phyloP scores from a whole-genome alignment of 1,284 basidiomycete genomes.

The Prillingera fragicola region DNA sequence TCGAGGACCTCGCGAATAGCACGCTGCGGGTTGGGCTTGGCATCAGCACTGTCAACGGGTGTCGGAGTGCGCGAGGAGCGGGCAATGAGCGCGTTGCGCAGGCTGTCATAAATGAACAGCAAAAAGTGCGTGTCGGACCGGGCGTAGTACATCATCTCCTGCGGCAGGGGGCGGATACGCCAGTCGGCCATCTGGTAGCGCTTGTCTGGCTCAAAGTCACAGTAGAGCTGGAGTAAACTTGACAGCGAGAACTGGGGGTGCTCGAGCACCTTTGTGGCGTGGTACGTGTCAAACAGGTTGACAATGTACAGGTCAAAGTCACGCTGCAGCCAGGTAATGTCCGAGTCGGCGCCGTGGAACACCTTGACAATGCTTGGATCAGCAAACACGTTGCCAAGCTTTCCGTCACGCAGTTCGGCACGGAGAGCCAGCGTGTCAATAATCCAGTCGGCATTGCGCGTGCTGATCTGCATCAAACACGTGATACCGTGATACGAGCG shows the following conservation, averaged over 20 bases:
- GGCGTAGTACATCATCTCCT: slow-evolving; percentile 87
- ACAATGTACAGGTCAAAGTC: slow-evolving; percentile 92
- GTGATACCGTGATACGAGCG: slow-evolving; percentile 81
- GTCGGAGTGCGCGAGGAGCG: slow-evolving; percentile 37
- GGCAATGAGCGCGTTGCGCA: slow-evolving; percentile 78
- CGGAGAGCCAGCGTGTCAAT: slow-evolving; percentile 76
- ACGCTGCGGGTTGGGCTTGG: slow-evolving; percentile 29
- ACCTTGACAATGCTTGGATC: slow-evolving; percentile 82
- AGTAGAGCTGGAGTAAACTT: slow-evolving; percentile 80
- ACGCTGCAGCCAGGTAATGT: slow-evolving; percentile 93
- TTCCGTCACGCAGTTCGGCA: slow-evolving; percentile 58
- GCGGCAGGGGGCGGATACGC: slow-evolving; percentile 83
- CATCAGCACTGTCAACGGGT: slow-evolving; percentile 13
- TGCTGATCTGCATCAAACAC: slow-evolving; percentile 90
- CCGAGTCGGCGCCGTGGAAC: slow-evolving; percentile 89
- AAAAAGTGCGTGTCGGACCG: slow-evolving; percentile 94
- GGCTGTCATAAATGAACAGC: slow-evolving; percentile 83
- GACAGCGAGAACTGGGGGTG: slow-evolving; percentile 79
- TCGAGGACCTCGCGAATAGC: slow-evolving; percentile 55
- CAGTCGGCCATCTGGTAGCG: slow-evolving; percentile 94
- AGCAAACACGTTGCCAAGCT: slow-evolving; percentile 63
- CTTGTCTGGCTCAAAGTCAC: slow-evolving; percentile 89
- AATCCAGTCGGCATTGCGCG: slow-evolving; percentile 76
- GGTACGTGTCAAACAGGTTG: slow-evolving; percentile 92
- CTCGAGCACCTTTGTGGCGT: slow-evolving; percentile 80